phyloP scores from a whole-genome alignment of 805 yeast genomes.

The Kregervanrija delftensis region DNA sequence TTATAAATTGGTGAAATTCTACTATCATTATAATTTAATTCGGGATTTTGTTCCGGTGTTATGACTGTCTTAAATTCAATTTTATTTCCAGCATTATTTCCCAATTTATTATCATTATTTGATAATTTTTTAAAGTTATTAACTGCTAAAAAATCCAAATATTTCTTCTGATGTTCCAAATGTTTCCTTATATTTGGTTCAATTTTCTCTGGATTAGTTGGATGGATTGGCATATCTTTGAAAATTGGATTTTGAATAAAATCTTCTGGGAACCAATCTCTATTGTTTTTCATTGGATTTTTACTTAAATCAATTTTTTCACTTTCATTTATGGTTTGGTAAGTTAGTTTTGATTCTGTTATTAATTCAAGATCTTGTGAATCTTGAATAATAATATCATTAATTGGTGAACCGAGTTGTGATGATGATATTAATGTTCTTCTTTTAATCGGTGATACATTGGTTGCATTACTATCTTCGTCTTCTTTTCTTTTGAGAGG shows the following conservation, averaged over 20 bases:
- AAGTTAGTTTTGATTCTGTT: slow-evolving; percentile 2
- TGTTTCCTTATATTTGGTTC: slow-evolving; percentile 13
- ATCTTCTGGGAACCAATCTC: slow-evolving; percentile 32
- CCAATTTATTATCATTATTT: slow-evolving; percentile 2
- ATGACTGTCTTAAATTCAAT: neutral
- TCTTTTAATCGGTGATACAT: slow-evolving; percentile 5
- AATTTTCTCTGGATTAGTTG: slow-evolving; percentile 17
- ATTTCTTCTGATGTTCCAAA: slow-evolving; percentile 15
- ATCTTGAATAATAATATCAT: neutral
- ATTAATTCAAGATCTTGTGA: neutral
- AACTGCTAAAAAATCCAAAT: slow-evolving; percentile 15
- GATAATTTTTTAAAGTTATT: slow-evolving; percentile 20
- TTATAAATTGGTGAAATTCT: slow-evolving; percentile 22
- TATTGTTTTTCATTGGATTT: slow-evolving; percentile 18
- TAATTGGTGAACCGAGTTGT: no score
- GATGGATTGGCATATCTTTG: slow-evolving; percentile 14
- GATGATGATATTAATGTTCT: no score
- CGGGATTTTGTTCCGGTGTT: slow-evolving; percentile 21
- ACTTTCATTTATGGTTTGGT: neutral
- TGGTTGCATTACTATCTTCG: slow-evolving; percentile 2
- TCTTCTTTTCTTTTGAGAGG: slow-evolving; percentile 3
- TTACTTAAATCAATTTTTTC: slow-evolving; percentile 16
- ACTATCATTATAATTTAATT: slow-evolving; percentile 16
- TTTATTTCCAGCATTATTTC: neutral
- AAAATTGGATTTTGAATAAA: slow-evolving; percentile 26